Evolutionary conservation across 1,284 basidiomycete genomes (phyloP).

Genomic region (Bjerkandera adusta): DNA sequence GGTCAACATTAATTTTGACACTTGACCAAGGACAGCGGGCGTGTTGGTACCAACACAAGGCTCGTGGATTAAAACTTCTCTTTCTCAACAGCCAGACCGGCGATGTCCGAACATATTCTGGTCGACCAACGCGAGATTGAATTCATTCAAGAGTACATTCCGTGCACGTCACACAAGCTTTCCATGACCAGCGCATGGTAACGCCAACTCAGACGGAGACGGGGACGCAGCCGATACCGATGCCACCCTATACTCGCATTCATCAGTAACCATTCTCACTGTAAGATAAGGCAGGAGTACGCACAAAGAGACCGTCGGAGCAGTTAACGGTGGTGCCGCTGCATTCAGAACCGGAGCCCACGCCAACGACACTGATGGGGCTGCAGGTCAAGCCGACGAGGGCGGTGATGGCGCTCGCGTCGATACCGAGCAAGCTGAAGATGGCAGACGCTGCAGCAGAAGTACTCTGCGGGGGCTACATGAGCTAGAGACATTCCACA

Average conservation of each 20-base stretch:
- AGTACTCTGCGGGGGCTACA: not conserved
- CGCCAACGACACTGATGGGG: slow-evolving; percentile 12
- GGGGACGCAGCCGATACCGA: slow-evolving; percentile 13
- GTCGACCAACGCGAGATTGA: too few relatives aligned
- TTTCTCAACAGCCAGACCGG: too few relatives aligned
- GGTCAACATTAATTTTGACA: too few relatives aligned
- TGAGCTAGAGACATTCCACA: not conserved
- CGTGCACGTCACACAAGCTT: not conserved
- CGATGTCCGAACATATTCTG: too few relatives aligned
- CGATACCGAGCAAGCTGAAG: not conserved
- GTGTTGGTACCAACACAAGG: too few relatives aligned
- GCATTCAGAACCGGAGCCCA: slow-evolving; percentile 10
- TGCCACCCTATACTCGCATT: not conserved
- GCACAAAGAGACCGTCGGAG: slow-evolving; percentile 10
- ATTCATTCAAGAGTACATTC: too few relatives aligned
- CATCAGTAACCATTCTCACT: not conserved
- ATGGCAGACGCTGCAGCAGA: not conserved
- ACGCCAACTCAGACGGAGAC: slow-evolving; percentile 5
- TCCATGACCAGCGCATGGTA: not conserved
- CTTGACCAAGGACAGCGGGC: too few relatives aligned
- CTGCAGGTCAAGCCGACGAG: slow-evolving; percentile 10
- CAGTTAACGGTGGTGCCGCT: slow-evolving; percentile 6
- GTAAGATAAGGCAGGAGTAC: not conserved
- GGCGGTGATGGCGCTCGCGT: not conserved
- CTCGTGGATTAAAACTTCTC: too few relatives aligned